Conservation (phyloP, 2,329 filamentous ascomycete genomes). For the Phaeosphaeria sp. region DNA sequence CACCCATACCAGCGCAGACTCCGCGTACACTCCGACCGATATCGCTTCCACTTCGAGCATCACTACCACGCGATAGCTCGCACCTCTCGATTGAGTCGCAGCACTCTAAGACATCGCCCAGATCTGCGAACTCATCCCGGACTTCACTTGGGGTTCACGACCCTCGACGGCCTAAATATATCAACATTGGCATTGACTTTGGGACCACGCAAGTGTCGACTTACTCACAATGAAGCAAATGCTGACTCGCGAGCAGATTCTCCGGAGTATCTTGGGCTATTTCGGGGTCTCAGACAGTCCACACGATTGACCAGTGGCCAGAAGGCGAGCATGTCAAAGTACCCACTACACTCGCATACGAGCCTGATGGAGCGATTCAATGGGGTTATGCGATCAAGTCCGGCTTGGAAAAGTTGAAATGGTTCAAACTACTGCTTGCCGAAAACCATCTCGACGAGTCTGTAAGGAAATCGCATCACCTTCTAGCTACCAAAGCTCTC, state of each 20-base stretch:
- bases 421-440: slow-evolving; percentile 17
- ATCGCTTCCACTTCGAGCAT: not conserved
- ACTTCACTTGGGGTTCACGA: not conserved
- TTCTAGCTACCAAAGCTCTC: slow-evolving; percentile 1
- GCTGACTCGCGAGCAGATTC: not conserved
- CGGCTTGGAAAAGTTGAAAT: slow-evolving; percentile 4
- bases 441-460: slow-evolving; percentile 4
- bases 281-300: not conserved
- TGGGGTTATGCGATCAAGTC: slow-evolving; percentile 16
- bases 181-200: slow-evolving; percentile 17
- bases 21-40: too few relatives aligned
- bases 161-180: not conserved
- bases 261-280: not conserved
- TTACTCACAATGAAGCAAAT: not conserved
- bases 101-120: not conserved
- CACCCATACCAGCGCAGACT: not conserved
- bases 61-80: not conserved
- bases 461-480: not conserved
- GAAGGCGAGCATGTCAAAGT: slow-evolving; percentile 7
- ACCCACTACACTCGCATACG: slow-evolving; percentile 11
- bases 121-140: not conserved
- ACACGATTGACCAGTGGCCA: slow-evolving; percentile 8
- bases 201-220: slow-evolving; percentile 12
- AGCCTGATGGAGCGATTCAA: slow-evolving; percentile 1
- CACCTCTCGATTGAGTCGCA: not conserved